Conservation (phyloP, 106 monocot species). For the Apostasia ramifera region DNA sequence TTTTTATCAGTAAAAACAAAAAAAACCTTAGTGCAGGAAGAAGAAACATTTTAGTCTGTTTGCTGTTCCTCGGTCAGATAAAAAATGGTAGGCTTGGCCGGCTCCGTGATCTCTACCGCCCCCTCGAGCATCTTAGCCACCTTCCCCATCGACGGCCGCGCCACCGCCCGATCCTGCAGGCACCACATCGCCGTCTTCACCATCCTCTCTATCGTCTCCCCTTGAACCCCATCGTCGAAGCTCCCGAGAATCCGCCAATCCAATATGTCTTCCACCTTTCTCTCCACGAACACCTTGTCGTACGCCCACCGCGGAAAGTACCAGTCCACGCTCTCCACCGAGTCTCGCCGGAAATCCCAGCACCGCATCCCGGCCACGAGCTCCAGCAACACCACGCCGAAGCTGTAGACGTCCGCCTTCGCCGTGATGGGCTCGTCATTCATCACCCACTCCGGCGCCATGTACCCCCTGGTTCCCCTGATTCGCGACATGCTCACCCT, state of each 20-base stretch:
- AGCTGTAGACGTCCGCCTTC: conserved; percentile 83
- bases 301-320: conserved; percentile 72
- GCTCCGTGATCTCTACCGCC: conserved; percentile 62
- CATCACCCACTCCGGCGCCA: conserved; percentile 88
- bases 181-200: conserved; percentile 94
- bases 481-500: conserved; percentile 57
- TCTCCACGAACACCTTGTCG: conserved; percentile 81
- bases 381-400: conserved; percentile 83
- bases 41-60: too few species aligned
- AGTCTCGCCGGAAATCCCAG: conserved; percentile 32
- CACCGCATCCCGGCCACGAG: conserved; percentile 54
- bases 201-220: conserved; percentile 57
- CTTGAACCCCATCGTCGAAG: conserved; percentile 23
- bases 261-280: conserved; percentile 51
- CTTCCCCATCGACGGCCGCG: conserved; percentile 82
- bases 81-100: conserved; percentile 54
- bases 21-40: too few species aligned
- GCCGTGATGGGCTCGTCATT: conserved; percentile 61
- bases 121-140: conserved; percentile 94
- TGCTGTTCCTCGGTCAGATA: conserved; percentile 18
- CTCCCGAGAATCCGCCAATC: conserved; percentile 33
- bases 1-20: too few species aligned
- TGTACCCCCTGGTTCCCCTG: conserved; percentile 68
- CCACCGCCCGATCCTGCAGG: conserved; percentile 64
- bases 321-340: conserved; percentile 63